Evolutionary conservation across 1,139 yeast genomes (phyloP).

Genomic region (Yamadazyma blattariae): DNA sequence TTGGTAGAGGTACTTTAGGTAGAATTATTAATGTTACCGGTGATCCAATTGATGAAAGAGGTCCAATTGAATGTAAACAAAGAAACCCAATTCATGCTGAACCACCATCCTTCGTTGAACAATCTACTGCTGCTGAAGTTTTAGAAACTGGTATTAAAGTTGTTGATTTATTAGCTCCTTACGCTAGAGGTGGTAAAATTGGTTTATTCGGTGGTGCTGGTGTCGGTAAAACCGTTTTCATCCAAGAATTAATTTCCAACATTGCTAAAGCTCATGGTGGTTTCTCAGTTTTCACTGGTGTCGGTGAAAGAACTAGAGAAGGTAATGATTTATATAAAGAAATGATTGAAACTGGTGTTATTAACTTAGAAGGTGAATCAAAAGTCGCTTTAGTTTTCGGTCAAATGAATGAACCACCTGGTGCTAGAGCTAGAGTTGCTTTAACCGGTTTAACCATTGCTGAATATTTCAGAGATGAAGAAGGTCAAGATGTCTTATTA

Average conservation of each 20-base stretch:
- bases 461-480: slow-evolving; percentile 99
- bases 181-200: slow-evolving; percentile 99
- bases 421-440: slow-evolving; percentile 99
- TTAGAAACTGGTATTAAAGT: slow-evolving; percentile 99
- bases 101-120: slow-evolving; percentile 94
- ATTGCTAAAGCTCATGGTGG: slow-evolving; percentile 99
- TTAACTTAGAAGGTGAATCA: slow-evolving; percentile 98
- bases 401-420: slow-evolving; percentile 99
- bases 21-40: slow-evolving; percentile 98
- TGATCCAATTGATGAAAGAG: slow-evolving; percentile 99
- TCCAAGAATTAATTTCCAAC: slow-evolving; percentile 99
- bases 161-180: slow-evolving; percentile 98
- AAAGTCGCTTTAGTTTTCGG: slow-evolving; percentile 99
- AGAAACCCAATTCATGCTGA: slow-evolving; percentile 98
- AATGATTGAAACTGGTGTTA: slow-evolving; percentile 99
- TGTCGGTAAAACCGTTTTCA: slow-evolving; percentile 99
- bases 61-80: slow-evolving; percentile 90
- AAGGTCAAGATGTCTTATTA: slow-evolving; percentile 99
- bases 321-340: slow-evolving; percentile 99
- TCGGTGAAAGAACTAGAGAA: slow-evolving; percentile 99
- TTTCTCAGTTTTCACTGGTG: slow-evolving; percentile 99
- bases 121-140: slow-evolving; percentile 96
- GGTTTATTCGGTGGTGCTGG: slow-evolving; percentile 99
- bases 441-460: slow-evolving; percentile 99
- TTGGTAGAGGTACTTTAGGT: slow-evolving; percentile 98